Evolutionary conservation across 2,329 filamentous ascomycete species (phyloP).

Genomic region (Cladosporium halotolerans): DNA sequence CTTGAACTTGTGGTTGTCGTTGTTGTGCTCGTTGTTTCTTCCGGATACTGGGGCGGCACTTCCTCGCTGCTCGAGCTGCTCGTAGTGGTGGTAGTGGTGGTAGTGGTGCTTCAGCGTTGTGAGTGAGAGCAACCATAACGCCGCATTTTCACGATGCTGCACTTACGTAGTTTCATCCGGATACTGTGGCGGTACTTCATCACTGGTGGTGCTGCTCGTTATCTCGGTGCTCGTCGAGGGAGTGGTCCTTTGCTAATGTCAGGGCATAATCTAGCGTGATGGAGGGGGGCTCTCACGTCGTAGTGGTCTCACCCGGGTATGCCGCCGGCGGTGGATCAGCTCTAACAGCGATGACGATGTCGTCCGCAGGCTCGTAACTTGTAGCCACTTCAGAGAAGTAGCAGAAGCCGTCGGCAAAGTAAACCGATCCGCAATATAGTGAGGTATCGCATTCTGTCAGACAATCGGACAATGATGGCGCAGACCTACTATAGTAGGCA

Average conservation of each 20-base stretch:
- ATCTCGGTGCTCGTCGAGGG: not conserved
- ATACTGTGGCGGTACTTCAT: not conserved
- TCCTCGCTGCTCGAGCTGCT: not conserved
- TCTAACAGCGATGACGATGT: not conserved
- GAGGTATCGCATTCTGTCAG: not conserved
- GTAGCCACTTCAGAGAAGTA: not conserved
- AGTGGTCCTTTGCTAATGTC: not conserved
- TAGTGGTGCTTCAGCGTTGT: not conserved
- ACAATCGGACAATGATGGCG: not conserved
- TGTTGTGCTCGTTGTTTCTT: not conserved
- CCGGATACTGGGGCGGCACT: not conserved
- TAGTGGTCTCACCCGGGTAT: not conserved
- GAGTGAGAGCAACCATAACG: not conserved
- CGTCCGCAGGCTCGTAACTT: not conserved
- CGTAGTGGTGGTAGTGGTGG: not conserved
- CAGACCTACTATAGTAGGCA: not conserved
- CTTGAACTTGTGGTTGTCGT: not conserved
- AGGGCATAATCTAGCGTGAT: not conserved
- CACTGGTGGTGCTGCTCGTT: not conserved
- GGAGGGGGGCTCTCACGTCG: not conserved
- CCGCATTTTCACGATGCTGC: not conserved
- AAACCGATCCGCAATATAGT: not conserved
- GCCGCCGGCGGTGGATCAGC: not conserved
- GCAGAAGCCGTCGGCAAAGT: not conserved
- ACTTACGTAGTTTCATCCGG: not conserved